Percentiles rank a stretch among this genome's conserved stretches.
phyloP scores from a whole-genome alignment of 2,329 filamentous ascomycete species.

The Pezicula carpinea region DNA sequence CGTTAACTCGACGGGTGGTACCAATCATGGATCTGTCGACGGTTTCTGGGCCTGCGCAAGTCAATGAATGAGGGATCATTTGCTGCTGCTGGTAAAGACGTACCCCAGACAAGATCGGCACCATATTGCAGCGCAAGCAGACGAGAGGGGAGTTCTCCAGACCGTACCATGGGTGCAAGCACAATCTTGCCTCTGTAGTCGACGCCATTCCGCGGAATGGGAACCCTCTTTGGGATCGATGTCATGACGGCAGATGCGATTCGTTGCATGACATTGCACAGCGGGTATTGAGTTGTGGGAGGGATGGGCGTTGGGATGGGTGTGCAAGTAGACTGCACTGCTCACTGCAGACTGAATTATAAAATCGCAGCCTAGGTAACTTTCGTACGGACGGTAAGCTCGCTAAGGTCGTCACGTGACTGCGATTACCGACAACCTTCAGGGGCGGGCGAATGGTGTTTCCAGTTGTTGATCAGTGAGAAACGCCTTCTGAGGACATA shows the following conservation, averaged over 20 bases:
- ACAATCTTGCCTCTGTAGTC: slow-evolving; percentile 94
- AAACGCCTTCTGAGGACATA: no score
- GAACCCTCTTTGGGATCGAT: slow-evolving; percentile 59
- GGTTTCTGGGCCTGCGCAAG: slow-evolving; percentile 72
- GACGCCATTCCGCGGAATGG: slow-evolving; percentile 82
- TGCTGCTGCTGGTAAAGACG: slow-evolving; percentile 20
- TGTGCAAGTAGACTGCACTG: no score
- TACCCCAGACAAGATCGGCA: slow-evolving; percentile 94
- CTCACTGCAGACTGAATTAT: no score
- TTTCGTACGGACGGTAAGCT: no score
- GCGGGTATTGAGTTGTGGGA: background rate
- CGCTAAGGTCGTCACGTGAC: no score
- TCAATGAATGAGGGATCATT: background rate
- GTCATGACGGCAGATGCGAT: slow-evolving; percentile 51
- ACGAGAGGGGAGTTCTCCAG: slow-evolving; percentile 89
- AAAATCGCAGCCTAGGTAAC: no score
- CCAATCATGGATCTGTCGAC: slow-evolving; percentile 91
- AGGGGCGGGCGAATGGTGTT: no score
- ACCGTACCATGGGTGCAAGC: slow-evolving; percentile 95
- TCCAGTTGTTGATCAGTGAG: no score
- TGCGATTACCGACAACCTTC: no score
- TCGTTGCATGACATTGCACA: slow-evolving; percentile 27
- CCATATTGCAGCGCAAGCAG: slow-evolving; percentile 89
- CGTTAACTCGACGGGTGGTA: slow-evolving; percentile 71
- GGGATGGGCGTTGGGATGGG: background rate